Evolutionary conservation across 495 filamentous ascomycete species (phyloP), one percentile per base, ranked within the genome.

Genomic region (Jackrogersella minutella): DNA sequence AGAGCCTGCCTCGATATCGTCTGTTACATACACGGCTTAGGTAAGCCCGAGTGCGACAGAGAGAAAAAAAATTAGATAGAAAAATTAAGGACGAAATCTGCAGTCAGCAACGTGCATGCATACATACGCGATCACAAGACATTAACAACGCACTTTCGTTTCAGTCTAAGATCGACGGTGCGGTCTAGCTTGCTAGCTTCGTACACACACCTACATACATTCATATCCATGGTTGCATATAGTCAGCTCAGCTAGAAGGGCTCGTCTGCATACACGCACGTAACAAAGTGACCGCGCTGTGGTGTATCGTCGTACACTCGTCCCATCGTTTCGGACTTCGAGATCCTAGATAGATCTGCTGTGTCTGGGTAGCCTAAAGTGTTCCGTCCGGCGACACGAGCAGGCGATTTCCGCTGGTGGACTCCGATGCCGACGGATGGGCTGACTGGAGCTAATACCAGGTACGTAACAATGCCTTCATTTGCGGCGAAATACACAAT

Each of bases 81-180:
- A 17, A 49, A 34, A 62, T 16, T 3, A 30, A 30, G 2, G 21
- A 46, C 28, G 8, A 56, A 44, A 34, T 47, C 58, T 69, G 66
- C 66, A 58, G 66, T 69, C 61, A 69, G 66, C 61, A 62, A 62
- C 50, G 61, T 69, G 61, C 66, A 64, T 69, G 66, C 66, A 69
- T 69, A 69, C 56, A 56, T 19, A 44, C 46, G 50, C 53, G 66
- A 61, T 69, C 66, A 69, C 66, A 69, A 64, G 66, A 69, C 66
- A 64, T 52, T 47, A 40, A 47, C 49, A 22, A 64, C 56, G 43
- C 49, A 54, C 59, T 37, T 46, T 46, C 41, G 41, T 46, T 33
- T 47, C 54, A 44, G 54, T 49, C 26, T 1, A 51, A 46, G 47
- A 59, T 55, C 56, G 61, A 40, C 55, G 8, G 14, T 36, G 31